These are phyloP conservation scores for Petunia hybrid DNA, from an alignment of 305 asterid species.

Conservation along the genomic window DNA sequence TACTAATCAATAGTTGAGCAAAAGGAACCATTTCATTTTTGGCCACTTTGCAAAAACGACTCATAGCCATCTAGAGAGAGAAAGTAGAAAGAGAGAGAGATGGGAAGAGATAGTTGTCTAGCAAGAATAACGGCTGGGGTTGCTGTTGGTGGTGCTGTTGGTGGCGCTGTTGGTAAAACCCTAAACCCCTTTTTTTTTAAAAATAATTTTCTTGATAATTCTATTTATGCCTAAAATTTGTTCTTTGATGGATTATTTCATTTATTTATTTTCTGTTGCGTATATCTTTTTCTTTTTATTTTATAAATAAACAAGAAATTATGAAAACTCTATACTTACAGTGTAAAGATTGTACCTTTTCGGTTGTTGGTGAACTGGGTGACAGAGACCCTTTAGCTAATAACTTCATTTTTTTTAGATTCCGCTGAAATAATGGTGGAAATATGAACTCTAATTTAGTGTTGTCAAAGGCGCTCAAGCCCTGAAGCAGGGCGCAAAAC, in stretches of 20 bases:
- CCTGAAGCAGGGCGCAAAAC: too few relatives aligned
- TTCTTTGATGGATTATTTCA: background rate
- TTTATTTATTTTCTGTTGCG: background rate
- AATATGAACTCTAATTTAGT: too few relatives aligned
- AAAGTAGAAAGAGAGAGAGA: slow-evolving; percentile 31
- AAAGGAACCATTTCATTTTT: too few relatives aligned
- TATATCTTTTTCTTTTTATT: background rate
- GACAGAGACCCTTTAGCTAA: background rate
- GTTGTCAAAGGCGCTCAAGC: too few relatives aligned
- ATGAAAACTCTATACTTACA: background rate
- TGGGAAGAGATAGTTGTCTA: slow-evolving; percentile 75
- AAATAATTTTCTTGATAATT: background rate
- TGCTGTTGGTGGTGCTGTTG: slow-evolving; percentile 84
- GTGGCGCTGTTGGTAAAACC: slow-evolving; percentile 65
- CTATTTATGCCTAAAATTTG: background rate
- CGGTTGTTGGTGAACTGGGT: background rate
- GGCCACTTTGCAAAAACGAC: too few relatives aligned
- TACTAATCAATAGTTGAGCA: too few relatives aligned
- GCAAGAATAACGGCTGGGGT: slow-evolving; percentile 65
- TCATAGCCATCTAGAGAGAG: too few relatives aligned
- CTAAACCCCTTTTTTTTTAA: background rate
- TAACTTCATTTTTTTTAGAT: background rate
- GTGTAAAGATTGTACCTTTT: background rate
- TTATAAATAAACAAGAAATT: background rate
- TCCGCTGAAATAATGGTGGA: too few relatives aligned